Percentiles rank a stretch among this genome's conserved stretches.
Evolutionary conservation across 2,329 filamentous ascomycete species (phyloP).

Genomic region (Paracorniculantispora psalliotae): DNA sequence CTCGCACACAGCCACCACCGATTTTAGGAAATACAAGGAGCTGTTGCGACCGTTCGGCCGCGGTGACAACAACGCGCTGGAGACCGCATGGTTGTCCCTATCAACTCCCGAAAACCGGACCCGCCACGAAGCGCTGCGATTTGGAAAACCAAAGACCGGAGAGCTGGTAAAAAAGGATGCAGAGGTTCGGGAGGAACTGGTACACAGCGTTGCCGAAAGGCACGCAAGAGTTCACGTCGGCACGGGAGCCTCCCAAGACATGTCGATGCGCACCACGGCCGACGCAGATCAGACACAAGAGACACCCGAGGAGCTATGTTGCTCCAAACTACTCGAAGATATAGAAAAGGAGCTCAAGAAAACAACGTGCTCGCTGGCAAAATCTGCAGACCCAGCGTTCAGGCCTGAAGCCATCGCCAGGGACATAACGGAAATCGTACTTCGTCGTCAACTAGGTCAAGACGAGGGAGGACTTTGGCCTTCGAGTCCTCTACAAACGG

Average conservation of each 20-base stretch:
- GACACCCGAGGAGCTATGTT: slow-evolving; percentile 1
- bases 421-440: slow-evolving; percentile 1
- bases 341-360: neutral
- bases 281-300: neutral
- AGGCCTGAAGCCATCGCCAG: slow-evolving; percentile 6
- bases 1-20: slow-evolving; percentile 44
- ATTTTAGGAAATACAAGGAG: slow-evolving; percentile 49
- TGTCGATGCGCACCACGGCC: neutral
- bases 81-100: slow-evolving; percentile 69
- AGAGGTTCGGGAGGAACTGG: slow-evolving; percentile 33
- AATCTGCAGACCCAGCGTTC: neutral
- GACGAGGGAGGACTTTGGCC: neutral
- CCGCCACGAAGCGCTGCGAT: slow-evolving; percentile 38
- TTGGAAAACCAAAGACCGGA: slow-evolving; percentile 15
- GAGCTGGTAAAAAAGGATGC: slow-evolving; percentile 30
- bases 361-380: slow-evolving; percentile 9
- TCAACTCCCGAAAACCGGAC: slow-evolving; percentile 42
- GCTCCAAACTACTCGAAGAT: neutral
- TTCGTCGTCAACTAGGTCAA: neutral
- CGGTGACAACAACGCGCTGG: slow-evolving; percentile 73
- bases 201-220: slow-evolving; percentile 38
- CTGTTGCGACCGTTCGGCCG: slow-evolving; percentile 72
- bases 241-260: slow-evolving; percentile 28
- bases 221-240: slow-evolving; percentile 45
- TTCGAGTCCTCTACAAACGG: neutral